Conservation (phyloP, 805 yeast genomes). For the Zygotorulaspora chibaensis region DNA sequence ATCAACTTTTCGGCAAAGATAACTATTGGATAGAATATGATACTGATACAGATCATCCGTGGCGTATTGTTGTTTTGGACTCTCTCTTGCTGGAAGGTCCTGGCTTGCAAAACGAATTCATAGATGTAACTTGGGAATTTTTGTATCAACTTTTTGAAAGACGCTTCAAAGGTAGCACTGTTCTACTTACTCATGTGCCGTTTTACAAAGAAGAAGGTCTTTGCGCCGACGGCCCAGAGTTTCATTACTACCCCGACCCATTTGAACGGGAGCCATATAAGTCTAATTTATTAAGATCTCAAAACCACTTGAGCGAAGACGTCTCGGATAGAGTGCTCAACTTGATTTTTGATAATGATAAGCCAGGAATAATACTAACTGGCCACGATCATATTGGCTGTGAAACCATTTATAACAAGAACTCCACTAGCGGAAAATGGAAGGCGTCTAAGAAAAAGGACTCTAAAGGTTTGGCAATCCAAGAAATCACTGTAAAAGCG, state of each 20-base stretch:
- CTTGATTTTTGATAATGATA: slow-evolving; percentile 60
- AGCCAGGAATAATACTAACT: slow-evolving; percentile 76
- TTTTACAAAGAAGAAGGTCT: slow-evolving; percentile 76
- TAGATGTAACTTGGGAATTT: slow-evolving; percentile 68
- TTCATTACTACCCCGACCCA: slow-evolving; percentile 51
- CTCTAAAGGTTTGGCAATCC: slow-evolving; percentile 37
- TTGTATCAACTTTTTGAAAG: slow-evolving; percentile 52
- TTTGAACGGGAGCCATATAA: slow-evolving; percentile 61
- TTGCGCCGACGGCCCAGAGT: slow-evolving; percentile 83
- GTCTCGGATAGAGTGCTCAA: slow-evolving; percentile 64
- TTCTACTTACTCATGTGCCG: slow-evolving; percentile 85
- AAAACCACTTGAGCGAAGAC: slow-evolving; percentile 73
- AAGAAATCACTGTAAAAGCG: slow-evolving; percentile 82
- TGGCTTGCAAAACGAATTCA: slow-evolving; percentile 66
- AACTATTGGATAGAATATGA: slow-evolving; percentile 77
- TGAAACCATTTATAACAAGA: slow-evolving; percentile 56
- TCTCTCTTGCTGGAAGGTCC: slow-evolving; percentile 88
- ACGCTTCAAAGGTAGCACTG: slow-evolving; percentile 70
- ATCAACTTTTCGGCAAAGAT: slow-evolving; percentile 71
- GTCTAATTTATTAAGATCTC: slow-evolving; percentile 69
- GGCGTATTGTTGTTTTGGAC: slow-evolving; percentile 86
- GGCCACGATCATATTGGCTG: slow-evolving; percentile 99
- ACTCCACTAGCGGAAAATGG: slow-evolving; percentile 48
- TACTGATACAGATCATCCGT: slow-evolving; percentile 59
- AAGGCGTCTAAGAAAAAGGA: slow-evolving; percentile 45